Percentiles rank a stretch among this genome's conserved stretches.
phyloP scores from a whole-genome alignment of 2,329 filamentous ascomycete genomes.

The Chaetomiaceae sp. region DNA sequence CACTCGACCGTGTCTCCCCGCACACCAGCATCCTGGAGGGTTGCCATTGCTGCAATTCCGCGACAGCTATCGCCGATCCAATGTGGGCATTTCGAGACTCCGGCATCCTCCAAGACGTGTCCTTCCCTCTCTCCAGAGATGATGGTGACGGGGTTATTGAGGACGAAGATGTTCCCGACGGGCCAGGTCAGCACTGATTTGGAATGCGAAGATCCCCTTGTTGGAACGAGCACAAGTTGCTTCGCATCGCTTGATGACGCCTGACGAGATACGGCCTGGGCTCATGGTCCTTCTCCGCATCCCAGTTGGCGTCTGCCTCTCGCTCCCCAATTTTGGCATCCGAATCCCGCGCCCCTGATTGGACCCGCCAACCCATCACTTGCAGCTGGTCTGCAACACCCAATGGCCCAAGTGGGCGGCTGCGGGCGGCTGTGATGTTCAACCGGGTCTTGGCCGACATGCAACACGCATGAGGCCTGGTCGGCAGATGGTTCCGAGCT shows the following conservation, averaged over 20 bases:
- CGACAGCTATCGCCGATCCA: too few relatives aligned
- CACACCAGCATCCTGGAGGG: background rate
- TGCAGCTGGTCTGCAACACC: background rate
- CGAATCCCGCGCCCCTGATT: conserved; percentile 12
- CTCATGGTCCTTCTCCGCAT: background rate
- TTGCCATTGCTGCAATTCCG: background rate
- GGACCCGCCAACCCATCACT: background rate
- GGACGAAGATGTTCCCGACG: too few relatives aligned
- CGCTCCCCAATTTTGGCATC: conserved; percentile 19
- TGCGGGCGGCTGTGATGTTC: conserved; percentile 8
- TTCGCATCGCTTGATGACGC: too few relatives aligned
- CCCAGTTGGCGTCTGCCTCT: too few relatives aligned
- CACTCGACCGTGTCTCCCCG: background rate
- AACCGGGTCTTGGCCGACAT: conserved; percentile 14
- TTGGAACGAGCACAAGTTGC: too few relatives aligned
- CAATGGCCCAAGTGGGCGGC: conserved; percentile 7
- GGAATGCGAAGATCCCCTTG: too few relatives aligned
- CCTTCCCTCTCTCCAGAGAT: too few relatives aligned
- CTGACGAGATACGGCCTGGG: background rate
- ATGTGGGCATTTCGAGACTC: too few relatives aligned
- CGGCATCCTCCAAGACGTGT: too few relatives aligned
- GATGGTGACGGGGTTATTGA: too few relatives aligned
- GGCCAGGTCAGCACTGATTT: too few relatives aligned
- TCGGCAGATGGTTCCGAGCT: conserved; percentile 18
- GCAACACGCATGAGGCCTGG: background rate